These are phyloP conservation scores for Neopestalotiopsis sp. DNA, from an alignment of 2,329 filamentous ascomycete genomes.

Conservation along the genomic window DNA sequence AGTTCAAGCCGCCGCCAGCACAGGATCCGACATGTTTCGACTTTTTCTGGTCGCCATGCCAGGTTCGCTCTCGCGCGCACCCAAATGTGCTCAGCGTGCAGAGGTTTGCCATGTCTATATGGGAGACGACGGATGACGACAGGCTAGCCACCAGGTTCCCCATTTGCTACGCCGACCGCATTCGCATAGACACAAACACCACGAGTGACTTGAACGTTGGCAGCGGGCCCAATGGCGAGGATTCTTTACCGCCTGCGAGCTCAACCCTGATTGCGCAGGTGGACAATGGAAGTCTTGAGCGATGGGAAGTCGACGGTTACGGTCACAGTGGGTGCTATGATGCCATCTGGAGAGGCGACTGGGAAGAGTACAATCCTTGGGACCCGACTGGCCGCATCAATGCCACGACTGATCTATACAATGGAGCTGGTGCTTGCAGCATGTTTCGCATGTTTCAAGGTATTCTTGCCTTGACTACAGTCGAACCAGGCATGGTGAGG, in stretches of 20 bases:
- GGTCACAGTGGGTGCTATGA: slow-evolving; percentile 62
- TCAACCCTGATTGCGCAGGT: slow-evolving; percentile 68
- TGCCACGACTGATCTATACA: slow-evolving; percentile 62
- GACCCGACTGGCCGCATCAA: slow-evolving; percentile 57
- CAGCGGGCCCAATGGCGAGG: slow-evolving; percentile 31
- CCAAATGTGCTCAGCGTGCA: slow-evolving; percentile 68
- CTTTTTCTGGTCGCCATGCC: slow-evolving; percentile 75
- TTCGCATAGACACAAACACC: slow-evolving; percentile 68
- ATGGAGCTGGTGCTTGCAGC: slow-evolving; percentile 61
- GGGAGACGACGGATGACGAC: slow-evolving; percentile 62
- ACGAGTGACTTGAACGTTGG: slow-evolving; percentile 38
- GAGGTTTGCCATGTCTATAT: slow-evolving; percentile 70
- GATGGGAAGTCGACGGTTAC: slow-evolving; percentile 75
- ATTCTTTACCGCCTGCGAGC: slow-evolving; percentile 36
- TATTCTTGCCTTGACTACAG: slow-evolving; percentile 58
- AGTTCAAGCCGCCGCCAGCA: slow-evolving; percentile 59
- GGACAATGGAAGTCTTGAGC: slow-evolving; percentile 73
- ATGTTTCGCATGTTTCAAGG: slow-evolving; percentile 67
- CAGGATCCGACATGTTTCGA: slow-evolving; percentile 74
- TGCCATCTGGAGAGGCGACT: slow-evolving; percentile 57
- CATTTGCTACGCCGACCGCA: slow-evolving; percentile 71
- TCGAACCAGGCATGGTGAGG: slow-evolving; percentile 53
- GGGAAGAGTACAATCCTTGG: slow-evolving; percentile 64
- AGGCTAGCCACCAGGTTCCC: slow-evolving; percentile 66
- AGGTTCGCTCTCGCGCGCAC: slow-evolving; percentile 71